Percentiles rank a stretch among this genome's conserved stretches.
Evolutionary conservation across 495 filamentous ascomycete genomes (phyloP).

Genomic region (Cenococcum geophilum): DNA sequence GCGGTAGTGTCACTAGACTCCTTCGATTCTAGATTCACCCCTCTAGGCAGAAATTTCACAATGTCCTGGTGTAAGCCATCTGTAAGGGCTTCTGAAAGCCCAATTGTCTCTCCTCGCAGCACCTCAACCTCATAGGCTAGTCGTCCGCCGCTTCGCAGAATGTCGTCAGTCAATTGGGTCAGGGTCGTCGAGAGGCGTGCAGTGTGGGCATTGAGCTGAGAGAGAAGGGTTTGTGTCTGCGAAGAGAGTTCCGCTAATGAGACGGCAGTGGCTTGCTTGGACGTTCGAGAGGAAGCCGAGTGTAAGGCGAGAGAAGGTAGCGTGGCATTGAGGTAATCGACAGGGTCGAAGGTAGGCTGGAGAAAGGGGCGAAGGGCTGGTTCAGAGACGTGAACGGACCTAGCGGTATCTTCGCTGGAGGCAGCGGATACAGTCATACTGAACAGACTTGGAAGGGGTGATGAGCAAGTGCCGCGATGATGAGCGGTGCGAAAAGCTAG

Average conservation of each 20-base stretch:
- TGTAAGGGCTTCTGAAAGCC: conserved; percentile 67
- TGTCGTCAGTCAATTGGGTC: conserved; percentile 88
- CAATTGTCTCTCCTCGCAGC: conserved; percentile 74
- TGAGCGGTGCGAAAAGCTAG: too few relatives aligned
- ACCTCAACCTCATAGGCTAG: conserved; percentile 94
- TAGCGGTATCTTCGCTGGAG: conserved; percentile 15
- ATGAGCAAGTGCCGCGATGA: background rate
- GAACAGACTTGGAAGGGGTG: background rate
- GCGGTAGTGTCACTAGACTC: conserved; percentile 9
- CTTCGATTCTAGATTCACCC: conserved; percentile 33
- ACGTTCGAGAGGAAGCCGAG: conserved; percentile 30
- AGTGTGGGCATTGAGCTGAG: conserved; percentile 82
- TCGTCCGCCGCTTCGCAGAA: conserved; percentile 75
- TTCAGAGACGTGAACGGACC: conserved; percentile 50
- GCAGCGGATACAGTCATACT: conserved; percentile 21
- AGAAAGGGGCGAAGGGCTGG: conserved; percentile 62
- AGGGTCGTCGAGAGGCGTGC: conserved; percentile 74
- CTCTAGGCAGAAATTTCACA: conserved; percentile 56
- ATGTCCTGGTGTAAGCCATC: conserved; percentile 66
- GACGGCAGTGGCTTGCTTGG: conserved; percentile 44
- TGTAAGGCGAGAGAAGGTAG: conserved; percentile 58
- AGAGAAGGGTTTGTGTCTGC: conserved; percentile 76
- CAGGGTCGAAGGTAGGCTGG: conserved; percentile 66
- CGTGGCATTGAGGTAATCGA: conserved; percentile 70
- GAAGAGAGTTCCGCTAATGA: conserved; percentile 70